phyloP scores from a whole-genome alignment of 306 rosid genomes.

The Rosa lucieae region DNA sequence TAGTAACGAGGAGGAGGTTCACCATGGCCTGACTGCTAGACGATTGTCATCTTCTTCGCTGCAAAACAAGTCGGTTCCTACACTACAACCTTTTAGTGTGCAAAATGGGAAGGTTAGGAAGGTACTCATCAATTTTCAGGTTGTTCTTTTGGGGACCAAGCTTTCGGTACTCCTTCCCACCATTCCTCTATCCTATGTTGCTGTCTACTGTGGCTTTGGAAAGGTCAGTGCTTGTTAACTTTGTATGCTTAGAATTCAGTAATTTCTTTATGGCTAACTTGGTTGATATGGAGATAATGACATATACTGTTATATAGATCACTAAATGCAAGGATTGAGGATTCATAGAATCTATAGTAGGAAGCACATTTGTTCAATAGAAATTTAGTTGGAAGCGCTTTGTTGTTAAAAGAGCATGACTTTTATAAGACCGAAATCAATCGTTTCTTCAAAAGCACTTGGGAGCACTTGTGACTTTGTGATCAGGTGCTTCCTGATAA shows the following conservation, averaged over 20 bases:
- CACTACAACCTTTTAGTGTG: constrained; percentile 37
- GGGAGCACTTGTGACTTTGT: background rate
- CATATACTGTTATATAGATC: background rate
- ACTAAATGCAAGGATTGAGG: background rate
- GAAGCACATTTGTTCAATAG: background rate
- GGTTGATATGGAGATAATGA: background rate
- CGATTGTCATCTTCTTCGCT: constrained; percentile 64
- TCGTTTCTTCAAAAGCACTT: background rate
- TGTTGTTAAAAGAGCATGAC: background rate
- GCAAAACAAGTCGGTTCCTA: constrained; percentile 52
- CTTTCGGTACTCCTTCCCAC: constrained; percentile 73
- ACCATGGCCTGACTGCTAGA: constrained; percentile 55
- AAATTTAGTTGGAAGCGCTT: background rate
- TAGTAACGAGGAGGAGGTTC: constrained; percentile 36
- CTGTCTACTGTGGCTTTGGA: constrained; percentile 47
- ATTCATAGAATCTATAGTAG: background rate
- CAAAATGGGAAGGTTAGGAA: constrained; percentile 32
- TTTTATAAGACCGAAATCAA: background rate
- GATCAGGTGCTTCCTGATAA: background rate
- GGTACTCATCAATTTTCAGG: constrained; percentile 51
- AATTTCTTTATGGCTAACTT: background rate
- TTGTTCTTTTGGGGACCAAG: constrained; percentile 82
- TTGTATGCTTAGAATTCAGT: background rate
- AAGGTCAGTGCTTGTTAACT: constrained; percentile 44
- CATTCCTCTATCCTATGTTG: constrained; percentile 62